Percentiles rank a stretch among this genome's conserved stretches.
These are phyloP conservation scores for Prunus salicina DNA, from an alignment of 306 rosid genomes.

Conservation along the genomic window DNA sequence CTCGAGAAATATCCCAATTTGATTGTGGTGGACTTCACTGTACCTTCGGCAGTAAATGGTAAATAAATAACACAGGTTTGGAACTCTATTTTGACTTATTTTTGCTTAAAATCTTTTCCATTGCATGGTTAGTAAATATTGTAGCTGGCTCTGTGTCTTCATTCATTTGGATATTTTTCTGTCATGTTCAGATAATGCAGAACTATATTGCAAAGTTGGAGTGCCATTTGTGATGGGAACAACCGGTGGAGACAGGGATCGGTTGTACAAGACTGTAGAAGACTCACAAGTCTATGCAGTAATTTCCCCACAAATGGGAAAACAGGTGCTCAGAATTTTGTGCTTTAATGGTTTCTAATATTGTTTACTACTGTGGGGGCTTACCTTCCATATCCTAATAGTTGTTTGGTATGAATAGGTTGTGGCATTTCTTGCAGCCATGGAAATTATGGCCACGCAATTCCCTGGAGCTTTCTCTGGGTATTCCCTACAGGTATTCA, in stretches of 20 bases:
- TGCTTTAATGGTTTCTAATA: not conserved
- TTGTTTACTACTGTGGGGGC: not conserved
- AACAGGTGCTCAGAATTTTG: slow-evolving; percentile 52
- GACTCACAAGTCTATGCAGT: slow-evolving; percentile 73
- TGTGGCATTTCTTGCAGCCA: slow-evolving; percentile 93
- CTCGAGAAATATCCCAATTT: slow-evolving; percentile 58
- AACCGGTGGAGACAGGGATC: slow-evolving; percentile 87
- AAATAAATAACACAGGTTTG: slow-evolving; percentile 1
- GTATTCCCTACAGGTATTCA: slow-evolving; percentile 74
- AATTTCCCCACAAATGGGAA: slow-evolving; percentile 97
- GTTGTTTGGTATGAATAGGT: slow-evolving; percentile 46
- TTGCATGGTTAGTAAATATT: not conserved
- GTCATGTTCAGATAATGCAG: slow-evolving; percentile 67
- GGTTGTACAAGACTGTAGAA: slow-evolving; percentile 61
- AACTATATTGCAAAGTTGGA: slow-evolving; percentile 71
- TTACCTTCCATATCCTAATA: slow-evolving; percentile 28
- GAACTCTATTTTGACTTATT: not conserved
- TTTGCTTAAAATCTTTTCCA: too few species aligned
- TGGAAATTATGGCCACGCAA: slow-evolving; percentile 94
- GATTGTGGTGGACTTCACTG: slow-evolving; percentile 84
- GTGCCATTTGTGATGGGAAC: slow-evolving; percentile 98
- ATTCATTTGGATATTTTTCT: not conserved
- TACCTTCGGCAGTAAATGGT: slow-evolving; percentile 89
- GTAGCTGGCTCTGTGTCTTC: not conserved
- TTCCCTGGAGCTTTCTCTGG: slow-evolving; percentile 96